Evolutionary conservation across 2,329 filamentous ascomycete genomes (phyloP), one percentile per base, ranked within the genome.

Genomic region (Colletotrichum musae): DNA sequence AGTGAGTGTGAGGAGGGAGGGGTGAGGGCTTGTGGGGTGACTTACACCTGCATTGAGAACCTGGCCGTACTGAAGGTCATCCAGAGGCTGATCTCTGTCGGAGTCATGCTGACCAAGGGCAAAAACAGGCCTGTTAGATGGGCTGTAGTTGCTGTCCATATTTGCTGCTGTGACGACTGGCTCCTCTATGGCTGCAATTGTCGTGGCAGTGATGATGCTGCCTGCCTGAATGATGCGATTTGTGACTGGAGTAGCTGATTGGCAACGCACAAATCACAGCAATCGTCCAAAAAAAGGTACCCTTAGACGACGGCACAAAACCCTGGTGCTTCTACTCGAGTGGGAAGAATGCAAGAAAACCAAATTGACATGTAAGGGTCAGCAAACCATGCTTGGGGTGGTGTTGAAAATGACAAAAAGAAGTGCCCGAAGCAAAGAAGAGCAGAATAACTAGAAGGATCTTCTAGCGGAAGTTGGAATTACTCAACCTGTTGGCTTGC

Each of bases 101-200:
- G 91, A 90, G 77, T 94, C 91, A 80, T 95, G 93, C 72, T 94
- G 91, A 66, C 92, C 92, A 73, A 94, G 85, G 75, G 91, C 93
- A 76, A 94, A 93, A 12, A 65, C 72, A 1, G 85, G 85, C 41
- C 80, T 76, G 62, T 61, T 58, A 5, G 70, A 58, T n/a, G 47
- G 56, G 57, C 70, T 70, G 18, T 52, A 63, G 54, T 67, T 70
- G 41, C 43, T 48, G 51, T 72, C 69, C 48, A 70, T 67, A 16
- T 36, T 54, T 32, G 41, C 18, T 36, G 26, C 9, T 18, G 39
- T 47, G 50, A 45, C 52, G 60, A 24, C 36, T 36, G 32, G 32
- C 32, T 36, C 32, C 7, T 36, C 32, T 36, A 36, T 36, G 7
- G 32, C 32, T 36, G 32, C 21, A 24, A 24, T 36, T 36, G 32